Evolutionary conservation across 169 alveolate genomes (phyloP).

Genomic region (Theileria equi): DNA sequence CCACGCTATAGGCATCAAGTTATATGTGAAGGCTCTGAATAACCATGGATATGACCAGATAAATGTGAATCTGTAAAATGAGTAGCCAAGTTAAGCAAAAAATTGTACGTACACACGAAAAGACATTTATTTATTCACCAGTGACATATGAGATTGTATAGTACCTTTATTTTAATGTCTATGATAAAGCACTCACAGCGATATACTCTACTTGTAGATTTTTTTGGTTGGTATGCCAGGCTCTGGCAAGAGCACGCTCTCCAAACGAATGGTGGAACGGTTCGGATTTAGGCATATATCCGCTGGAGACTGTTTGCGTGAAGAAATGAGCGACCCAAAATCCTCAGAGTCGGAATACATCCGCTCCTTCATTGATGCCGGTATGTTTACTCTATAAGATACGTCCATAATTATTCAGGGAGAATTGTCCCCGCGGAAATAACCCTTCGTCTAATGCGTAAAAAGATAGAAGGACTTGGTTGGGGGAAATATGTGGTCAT

Average conservation of each 20-base stretch:
- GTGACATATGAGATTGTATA: no score
- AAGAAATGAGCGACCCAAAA: slow-evolving; percentile 62
- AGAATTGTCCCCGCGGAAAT: slow-evolving; percentile 92
- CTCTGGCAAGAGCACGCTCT: slow-evolving; percentile 84
- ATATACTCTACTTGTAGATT: slow-evolving; percentile 31
- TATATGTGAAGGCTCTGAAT: no score
- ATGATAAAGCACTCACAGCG: background rate
- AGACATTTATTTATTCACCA: background rate
- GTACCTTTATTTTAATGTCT: no score
- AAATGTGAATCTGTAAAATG: no score
- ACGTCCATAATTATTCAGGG: slow-evolving; percentile 63
- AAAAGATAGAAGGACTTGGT: slow-evolving; percentile 86
- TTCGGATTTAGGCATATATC: slow-evolving; percentile 85
- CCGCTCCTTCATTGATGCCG: slow-evolving; percentile 63
- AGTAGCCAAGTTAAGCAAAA: slow-evolving; percentile 27
- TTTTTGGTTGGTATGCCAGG: slow-evolving; percentile 85
- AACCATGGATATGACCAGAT: no score
- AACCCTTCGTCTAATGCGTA: slow-evolving; percentile 83
- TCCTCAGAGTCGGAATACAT: slow-evolving; percentile 59
- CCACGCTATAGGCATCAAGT: no score
- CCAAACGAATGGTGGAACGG: slow-evolving; percentile 63
- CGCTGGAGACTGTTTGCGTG: slow-evolving; percentile 84
- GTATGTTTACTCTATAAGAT: slow-evolving; percentile 25
- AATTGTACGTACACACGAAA: slow-evolving; percentile 58
- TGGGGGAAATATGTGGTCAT: slow-evolving; percentile 82